Conservation (phyloP, 2,329 filamentous ascomycete species). For the Phaeosphaeria sp. region DNA sequence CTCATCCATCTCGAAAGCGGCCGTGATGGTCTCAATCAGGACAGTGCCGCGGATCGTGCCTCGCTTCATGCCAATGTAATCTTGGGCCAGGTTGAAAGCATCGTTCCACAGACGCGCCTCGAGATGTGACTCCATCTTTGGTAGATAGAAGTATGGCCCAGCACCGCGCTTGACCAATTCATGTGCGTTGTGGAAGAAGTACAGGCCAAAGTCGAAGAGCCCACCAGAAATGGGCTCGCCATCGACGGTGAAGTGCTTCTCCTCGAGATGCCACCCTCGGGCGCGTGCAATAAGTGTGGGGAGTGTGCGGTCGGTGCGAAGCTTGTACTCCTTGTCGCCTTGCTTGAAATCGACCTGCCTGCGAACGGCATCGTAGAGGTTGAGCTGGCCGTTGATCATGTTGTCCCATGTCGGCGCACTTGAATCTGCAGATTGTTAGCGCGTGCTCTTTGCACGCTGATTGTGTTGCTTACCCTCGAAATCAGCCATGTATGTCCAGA, state of each 20-base stretch:
- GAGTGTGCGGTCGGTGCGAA: constrained; percentile 84
- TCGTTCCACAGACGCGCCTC: constrained; percentile 99
- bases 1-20: constrained; percentile 99
- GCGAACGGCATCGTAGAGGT: constrained; percentile 95
- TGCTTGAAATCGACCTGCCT: constrained; percentile 96
- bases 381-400: constrained; percentile 98
- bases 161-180: constrained; percentile 83
- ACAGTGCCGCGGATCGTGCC: constrained; percentile 95
- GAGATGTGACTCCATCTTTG: constrained; percentile 97
- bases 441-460: not conserved
- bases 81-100: constrained; percentile 93
- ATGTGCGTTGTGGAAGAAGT: constrained; percentile 98
- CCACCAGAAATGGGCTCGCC: constrained; percentile 91
- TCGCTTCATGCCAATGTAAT: constrained; percentile 85
- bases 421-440: constrained; percentile 68
- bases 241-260: constrained; percentile 97
- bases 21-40: constrained; percentile 95
- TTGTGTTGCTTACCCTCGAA: constrained; percentile 76
- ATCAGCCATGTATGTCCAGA: constrained; percentile 99
- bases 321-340: constrained; percentile 94
- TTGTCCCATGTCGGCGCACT: constrained; percentile 98
- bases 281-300: constrained; percentile 94
- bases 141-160: constrained; percentile 97
- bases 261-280: constrained; percentile 96
- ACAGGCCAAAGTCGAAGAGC: constrained; percentile 96